Percentiles rank a stretch among this genome's conserved stretches.
Evolutionary conservation across 345 rosid genomes (phyloP).

Genomic region (Gossypioides kirkii): DNA sequence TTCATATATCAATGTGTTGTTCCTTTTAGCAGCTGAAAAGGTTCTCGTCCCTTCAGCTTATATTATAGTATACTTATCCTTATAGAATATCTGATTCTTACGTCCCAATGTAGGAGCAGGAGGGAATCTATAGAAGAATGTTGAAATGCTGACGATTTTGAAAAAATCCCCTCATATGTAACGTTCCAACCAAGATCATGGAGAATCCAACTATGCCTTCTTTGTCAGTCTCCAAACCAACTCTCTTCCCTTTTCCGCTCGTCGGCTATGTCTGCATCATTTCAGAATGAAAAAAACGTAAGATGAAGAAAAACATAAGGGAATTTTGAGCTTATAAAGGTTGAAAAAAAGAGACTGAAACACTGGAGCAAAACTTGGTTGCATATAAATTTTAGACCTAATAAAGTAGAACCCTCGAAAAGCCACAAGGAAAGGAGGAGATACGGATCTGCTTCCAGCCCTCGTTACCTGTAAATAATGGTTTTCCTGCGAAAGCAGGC

Average conservation of each 20-base stretch:
- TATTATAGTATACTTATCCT: neutral
- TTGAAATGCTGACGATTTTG: conserved; percentile 26
- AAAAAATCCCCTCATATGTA: neutral
- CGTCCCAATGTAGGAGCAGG: neutral
- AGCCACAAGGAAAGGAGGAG: neutral
- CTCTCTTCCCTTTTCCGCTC: neutral
- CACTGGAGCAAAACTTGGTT: conserved; percentile 2
- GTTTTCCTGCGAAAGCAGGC: neutral
- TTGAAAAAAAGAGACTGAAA: neutral
- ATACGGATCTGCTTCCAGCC: conserved; percentile 23
- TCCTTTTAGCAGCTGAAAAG: neutral
- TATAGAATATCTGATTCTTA: neutral
- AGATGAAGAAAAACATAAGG: neutral
- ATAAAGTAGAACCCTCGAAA: conserved; percentile 12
- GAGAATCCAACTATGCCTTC: conserved; percentile 4
- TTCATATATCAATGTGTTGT: neutral
- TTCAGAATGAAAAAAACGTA: conserved; percentile 5
- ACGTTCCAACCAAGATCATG: neutral
- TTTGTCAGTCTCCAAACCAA: neutral
- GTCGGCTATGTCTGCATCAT: conserved; percentile 22
- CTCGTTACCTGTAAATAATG: conserved; percentile 5
- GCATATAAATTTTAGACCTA: conserved; percentile 6
- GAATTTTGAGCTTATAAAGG: neutral
- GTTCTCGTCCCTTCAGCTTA: neutral
- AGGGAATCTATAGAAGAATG: neutral